phyloP scores from a whole-genome alignment of 345 rosid species.

The Trapa incisa region DNA sequence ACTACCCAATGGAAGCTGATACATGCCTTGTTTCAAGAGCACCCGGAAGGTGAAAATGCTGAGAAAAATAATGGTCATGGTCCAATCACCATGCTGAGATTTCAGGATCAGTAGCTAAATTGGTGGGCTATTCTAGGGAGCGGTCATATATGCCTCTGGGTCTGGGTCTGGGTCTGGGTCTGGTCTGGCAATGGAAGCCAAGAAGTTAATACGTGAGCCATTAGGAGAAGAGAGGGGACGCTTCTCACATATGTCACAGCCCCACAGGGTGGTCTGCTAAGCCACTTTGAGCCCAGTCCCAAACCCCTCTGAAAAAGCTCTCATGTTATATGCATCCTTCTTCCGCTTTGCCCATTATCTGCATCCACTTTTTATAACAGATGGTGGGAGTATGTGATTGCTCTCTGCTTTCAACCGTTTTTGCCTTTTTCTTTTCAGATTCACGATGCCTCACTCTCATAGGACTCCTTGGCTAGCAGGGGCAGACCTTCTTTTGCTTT shows the following conservation, averaged over 20 bases:
- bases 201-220: background rate
- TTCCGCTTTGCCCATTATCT: background rate
- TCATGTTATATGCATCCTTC: background rate
- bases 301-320: background rate
- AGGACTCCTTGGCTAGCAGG: conserved; percentile 4
- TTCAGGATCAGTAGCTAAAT: no score
- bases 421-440: background rate
- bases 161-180: background rate
- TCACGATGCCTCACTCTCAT: background rate
- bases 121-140: background rate
- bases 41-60: no score
- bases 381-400: background rate
- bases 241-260: no score
- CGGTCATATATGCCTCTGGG: background rate
- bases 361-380: background rate
- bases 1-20: no score
- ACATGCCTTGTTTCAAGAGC: no score
- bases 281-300: background rate
- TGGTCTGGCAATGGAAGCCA: background rate
- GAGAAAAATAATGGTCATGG: no score
- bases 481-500: background rate
- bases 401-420: background rate
- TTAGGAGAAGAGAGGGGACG: background rate
- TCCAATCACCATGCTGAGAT: no score
- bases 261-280: background rate